phyloP scores from a whole-genome alignment of 106 monocot species.

The Amphibolis antarctica region DNA sequence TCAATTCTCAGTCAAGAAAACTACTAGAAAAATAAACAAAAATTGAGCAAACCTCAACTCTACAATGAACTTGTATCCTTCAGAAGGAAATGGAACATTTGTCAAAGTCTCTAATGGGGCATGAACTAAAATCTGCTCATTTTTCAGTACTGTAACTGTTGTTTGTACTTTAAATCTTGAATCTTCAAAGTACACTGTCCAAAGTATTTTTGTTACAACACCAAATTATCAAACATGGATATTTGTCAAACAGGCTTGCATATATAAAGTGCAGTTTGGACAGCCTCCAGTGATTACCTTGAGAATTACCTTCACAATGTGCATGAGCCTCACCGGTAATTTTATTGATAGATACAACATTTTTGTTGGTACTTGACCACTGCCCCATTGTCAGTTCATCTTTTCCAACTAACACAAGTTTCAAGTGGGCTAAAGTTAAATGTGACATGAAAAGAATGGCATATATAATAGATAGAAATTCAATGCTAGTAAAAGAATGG shows the following conservation, averaged over 20 bases:
- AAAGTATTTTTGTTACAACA: neutral
- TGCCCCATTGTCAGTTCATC: constrained; percentile 25
- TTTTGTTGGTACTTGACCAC: constrained; percentile 72
- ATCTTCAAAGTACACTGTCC: constrained; percentile 52
- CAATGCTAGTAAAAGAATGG: no score
- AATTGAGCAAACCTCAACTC: constrained; percentile 46
- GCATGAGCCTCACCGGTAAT: constrained; percentile 75
- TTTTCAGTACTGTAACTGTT: constrained; percentile 44
- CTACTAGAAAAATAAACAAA: neutral
- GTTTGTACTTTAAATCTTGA: constrained; percentile 61
- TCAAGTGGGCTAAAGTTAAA: neutral
- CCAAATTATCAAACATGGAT: neutral
- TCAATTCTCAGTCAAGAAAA: no score
- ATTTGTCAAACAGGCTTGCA: neutral
- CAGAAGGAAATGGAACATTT: constrained; percentile 53
- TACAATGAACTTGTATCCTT: constrained; percentile 71
- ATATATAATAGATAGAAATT: no score
- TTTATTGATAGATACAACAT: constrained; percentile 50
- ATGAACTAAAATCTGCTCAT: constrained; percentile 46
- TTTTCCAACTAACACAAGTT: constrained; percentile 14
- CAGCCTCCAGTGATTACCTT: constrained; percentile 38
- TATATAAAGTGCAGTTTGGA: neutral
- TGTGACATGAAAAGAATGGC: no score
- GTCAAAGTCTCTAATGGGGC: constrained; percentile 63
- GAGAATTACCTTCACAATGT: constrained; percentile 43